Conservation (phyloP, 306 rosid species). For the Psophocarpus tetragonolobus region DNA sequence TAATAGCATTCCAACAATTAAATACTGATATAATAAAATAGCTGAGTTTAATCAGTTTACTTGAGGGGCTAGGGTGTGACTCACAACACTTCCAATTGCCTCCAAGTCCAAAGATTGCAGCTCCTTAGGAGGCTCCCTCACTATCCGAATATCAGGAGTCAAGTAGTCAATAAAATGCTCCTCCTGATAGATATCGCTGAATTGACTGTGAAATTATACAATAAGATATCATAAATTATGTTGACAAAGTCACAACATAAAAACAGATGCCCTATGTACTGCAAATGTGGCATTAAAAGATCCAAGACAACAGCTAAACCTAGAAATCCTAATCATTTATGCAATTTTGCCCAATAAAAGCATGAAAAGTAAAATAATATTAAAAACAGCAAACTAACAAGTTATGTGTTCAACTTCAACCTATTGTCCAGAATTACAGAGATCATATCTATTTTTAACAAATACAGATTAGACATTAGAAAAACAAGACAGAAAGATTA, state of each 20-base stretch:
- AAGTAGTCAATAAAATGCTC: slow-evolving; percentile 84
- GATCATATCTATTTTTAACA: neutral
- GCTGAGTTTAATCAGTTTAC: slow-evolving; percentile 6
- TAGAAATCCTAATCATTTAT: slow-evolving; percentile 20
- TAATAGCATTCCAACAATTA: slow-evolving; percentile 41
- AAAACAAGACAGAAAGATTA: slow-evolving; percentile 9
- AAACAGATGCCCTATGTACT: slow-evolving; percentile 16
- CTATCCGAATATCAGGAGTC: slow-evolving; percentile 89
- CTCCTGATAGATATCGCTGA: slow-evolving; percentile 91
- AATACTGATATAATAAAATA: slow-evolving; percentile 3
- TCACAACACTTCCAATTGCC: slow-evolving; percentile 85
- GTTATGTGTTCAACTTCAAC: neutral
- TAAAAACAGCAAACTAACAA: neutral
- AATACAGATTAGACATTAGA: slow-evolving; percentile 9
- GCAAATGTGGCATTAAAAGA: slow-evolving; percentile 11
- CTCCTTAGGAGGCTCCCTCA: slow-evolving; percentile 82
- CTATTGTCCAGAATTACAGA: slow-evolving; percentile 7
- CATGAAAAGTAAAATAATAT: neutral
- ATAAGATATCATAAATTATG: slow-evolving; percentile 37
- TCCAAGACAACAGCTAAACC: slow-evolving; percentile 22
- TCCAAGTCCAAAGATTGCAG: slow-evolving; percentile 83
- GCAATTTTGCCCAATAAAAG: neutral
- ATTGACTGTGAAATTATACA: slow-evolving; percentile 73
- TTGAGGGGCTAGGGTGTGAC: slow-evolving; percentile 34
- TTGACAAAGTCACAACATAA: slow-evolving; percentile 1